Percentiles rank a stretch among this genome's conserved stretches.
Evolutionary conservation across 495 filamentous ascomycete species (phyloP).

Genomic region (Penicillium tannophilum): DNA sequence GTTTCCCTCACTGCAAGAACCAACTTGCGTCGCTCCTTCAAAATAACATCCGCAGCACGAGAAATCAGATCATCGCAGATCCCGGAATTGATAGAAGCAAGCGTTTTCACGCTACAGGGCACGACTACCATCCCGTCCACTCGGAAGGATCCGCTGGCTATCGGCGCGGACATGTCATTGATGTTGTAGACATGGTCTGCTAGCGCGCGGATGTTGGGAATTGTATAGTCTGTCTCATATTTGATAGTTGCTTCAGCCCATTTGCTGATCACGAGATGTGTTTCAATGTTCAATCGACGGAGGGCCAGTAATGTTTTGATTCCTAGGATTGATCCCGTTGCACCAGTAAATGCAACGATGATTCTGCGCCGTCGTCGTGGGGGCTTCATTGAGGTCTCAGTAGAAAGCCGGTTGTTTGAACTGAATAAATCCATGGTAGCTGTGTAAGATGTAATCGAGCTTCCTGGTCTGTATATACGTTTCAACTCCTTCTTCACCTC

Average conservation of each 20-base stretch:
- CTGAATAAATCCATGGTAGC: background rate
- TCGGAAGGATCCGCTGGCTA: conserved; percentile 39
- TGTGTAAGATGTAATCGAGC: too few relatives aligned
- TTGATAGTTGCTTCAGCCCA: conserved; percentile 47
- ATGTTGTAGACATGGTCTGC: conserved; percentile 43
- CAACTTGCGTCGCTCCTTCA: conserved; percentile 46
- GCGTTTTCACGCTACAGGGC: conserved; percentile 45
- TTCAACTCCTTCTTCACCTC: background rate
- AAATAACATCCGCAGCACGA: conserved; percentile 46
- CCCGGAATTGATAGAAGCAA: conserved; percentile 29
- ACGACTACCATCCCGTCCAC: conserved; percentile 42
- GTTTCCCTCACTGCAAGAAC: conserved; percentile 48
- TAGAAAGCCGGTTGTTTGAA: too few relatives aligned
- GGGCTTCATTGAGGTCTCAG: background rate
- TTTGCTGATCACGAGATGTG: conserved; percentile 45
- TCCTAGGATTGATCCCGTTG: conserved; percentile 41
- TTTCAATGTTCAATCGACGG: conserved; percentile 41
- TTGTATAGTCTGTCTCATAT: conserved; percentile 43
- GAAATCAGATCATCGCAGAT: conserved; percentile 46
- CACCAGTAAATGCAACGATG: conserved; percentile 46
- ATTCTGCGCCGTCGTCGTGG: conserved; percentile 29
- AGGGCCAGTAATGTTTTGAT: conserved; percentile 41
- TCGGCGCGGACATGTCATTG: conserved; percentile 39
- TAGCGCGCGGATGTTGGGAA: conserved; percentile 34
- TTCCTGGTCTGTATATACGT: too few relatives aligned